Evolutionary conservation across 768 basidiomycete species (phyloP), one percentile per base, ranked within the genome.

Genomic region (Cystoderma amianthinum): DNA sequence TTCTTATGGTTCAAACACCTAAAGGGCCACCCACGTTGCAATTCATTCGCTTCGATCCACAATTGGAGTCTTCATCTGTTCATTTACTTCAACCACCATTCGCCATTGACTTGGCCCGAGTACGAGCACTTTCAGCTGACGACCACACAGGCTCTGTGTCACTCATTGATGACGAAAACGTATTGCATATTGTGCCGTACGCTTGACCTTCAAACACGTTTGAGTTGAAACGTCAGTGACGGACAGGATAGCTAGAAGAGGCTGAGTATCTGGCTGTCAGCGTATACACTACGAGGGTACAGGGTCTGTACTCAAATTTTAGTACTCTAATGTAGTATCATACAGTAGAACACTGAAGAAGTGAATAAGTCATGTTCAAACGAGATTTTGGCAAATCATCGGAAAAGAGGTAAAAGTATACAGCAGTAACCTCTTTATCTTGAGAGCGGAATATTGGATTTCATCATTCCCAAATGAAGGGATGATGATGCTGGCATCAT

Each of bases 271-370:
- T n/a, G n/a, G n/a, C n/a, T n/a, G n/a, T n/a, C n/a, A n/a, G n/a
- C n/a, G n/a, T n/a, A n/a, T n/a, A n/a, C n/a, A n/a, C n/a, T n/a
- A n/a, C n/a, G 63, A 58, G 42, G 66, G 46, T 41, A 69, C 65
- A 39, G 69, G 55, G 38, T 66, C 58, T 6, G 58, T 62, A 19
- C 55, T 55, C 32, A 13, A 30, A 47, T 17, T 44, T n/a, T n/a
- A n/a, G n/a, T n/a, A n/a, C n/a, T n/a, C n/a, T n/a, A n/a, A n/a
- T n/a, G n/a, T n/a, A n/a, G n/a, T n/a, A n/a, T n/a, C n/a, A n/a
- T n/a, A n/a, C n/a, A n/a, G n/a, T n/a, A n/a, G n/a, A n/a, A n/a
- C n/a, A n/a, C n/a, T n/a, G n/a, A n/a, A n/a, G n/a, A n/a, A n/a
- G n/a, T n/a, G n/a, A n/a, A n/a, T n/a, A n/a, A n/a, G n/a, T n/a